Evolutionary conservation across 1,284 basidiomycete species (phyloP).

Genomic region (Austroboletus niveus): DNA sequence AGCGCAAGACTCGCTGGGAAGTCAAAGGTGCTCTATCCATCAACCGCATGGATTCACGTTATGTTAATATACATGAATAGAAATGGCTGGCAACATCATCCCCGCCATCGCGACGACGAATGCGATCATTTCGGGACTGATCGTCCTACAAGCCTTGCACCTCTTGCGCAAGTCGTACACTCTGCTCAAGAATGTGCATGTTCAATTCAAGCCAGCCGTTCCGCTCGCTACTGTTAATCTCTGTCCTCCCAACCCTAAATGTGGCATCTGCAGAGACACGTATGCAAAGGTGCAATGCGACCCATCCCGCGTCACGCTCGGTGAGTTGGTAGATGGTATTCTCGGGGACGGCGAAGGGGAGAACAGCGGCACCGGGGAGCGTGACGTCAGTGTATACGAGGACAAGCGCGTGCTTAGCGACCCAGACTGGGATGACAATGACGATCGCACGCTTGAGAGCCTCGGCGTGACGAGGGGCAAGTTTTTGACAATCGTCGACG

Average conservation of each 20-base stretch:
- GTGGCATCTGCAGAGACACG: conserved; percentile 84
- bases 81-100: conserved; percentile 99
- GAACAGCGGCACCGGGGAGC: conserved; percentile 35
- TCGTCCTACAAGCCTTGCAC: conserved; percentile 90
- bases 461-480: conserved; percentile 72
- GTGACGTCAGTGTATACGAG: conserved; percentile 85
- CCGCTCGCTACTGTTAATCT: conserved; percentile 69
- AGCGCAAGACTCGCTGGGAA: conserved; percentile 90
- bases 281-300: conserved; percentile 79
- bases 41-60: neutral
- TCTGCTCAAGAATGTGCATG: conserved; percentile 64
- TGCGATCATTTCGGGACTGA: conserved; percentile 92
- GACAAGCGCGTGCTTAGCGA: conserved; percentile 81
- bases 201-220: conserved; percentile 73
- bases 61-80: conserved; percentile 39
- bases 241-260: conserved; percentile 67
- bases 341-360: conserved; percentile 48
- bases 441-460: conserved; percentile 68
- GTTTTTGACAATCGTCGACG: conserved; percentile 86
- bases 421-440: conserved; percentile 88
- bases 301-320: conserved; percentile 60
- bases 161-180: conserved; percentile 66
- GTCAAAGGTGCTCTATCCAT: conserved; percentile 66
- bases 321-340: conserved; percentile 69
- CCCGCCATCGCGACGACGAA: conserved; percentile 99